Evolutionary conservation across 306 rosid genomes (phyloP).

Genomic region (Argentina anserina): DNA sequence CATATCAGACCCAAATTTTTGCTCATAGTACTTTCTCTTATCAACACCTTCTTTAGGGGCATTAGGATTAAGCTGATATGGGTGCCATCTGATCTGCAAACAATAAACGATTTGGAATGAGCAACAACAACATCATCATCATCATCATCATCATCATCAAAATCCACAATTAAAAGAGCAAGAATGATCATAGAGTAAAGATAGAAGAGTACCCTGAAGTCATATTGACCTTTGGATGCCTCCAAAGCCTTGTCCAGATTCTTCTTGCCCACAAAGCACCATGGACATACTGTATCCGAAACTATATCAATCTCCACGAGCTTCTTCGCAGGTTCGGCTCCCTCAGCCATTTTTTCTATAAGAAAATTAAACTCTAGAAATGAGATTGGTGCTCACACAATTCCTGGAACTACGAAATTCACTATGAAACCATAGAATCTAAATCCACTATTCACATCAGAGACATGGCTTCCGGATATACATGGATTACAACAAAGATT

Average conservation of each 20-base stretch:
- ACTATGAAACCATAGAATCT: not conserved
- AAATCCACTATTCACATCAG: not conserved
- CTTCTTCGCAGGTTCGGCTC: conserved; percentile 42
- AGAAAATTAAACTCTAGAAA: not conserved
- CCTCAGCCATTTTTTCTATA: conserved; percentile 50
- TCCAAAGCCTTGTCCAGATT: conserved; percentile 80
- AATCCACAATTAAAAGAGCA: not conserved
- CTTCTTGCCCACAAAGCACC: conserved; percentile 85
- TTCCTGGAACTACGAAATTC: not conserved
- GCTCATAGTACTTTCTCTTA: conserved; percentile 54
- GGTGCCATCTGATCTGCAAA: conserved; percentile 78
- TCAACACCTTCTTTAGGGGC: conserved; percentile 82
- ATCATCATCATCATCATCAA: not conserved
- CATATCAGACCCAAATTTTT: conserved; percentile 55
- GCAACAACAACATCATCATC: not conserved
- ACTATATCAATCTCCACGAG: conserved; percentile 58
- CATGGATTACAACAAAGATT: not conserved
- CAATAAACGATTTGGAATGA: not conserved
- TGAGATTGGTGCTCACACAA: not conserved
- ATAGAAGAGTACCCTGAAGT: conserved; percentile 55
- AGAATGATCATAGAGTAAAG: not conserved
- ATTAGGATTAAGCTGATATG: conserved; percentile 68
- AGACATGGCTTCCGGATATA: not conserved
- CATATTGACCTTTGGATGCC: conserved; percentile 55
- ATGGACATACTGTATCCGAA: conserved; percentile 87